Evolutionary conservation across 2,329 filamentous ascomycete genomes (phyloP).

Genomic region (Colletotrichum noveboracense): DNA sequence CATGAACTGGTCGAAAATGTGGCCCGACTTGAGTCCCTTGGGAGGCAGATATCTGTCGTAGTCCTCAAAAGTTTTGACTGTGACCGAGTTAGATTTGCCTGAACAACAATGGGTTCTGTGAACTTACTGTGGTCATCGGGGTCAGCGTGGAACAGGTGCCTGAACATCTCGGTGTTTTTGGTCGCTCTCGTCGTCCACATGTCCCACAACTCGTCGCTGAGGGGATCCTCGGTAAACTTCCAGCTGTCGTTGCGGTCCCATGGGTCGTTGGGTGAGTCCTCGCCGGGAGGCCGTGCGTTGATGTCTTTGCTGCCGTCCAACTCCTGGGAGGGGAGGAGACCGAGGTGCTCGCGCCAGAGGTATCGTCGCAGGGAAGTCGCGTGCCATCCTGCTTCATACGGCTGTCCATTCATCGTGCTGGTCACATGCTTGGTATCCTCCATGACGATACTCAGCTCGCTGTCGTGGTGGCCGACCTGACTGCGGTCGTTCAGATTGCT

Average conservation of each 20-base stretch:
- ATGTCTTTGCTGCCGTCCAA: constrained; percentile 70
- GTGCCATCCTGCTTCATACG: constrained; percentile 80
- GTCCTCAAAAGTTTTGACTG: constrained; percentile 86
- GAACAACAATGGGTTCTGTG: neutral
- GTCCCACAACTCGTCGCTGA: constrained; percentile 69
- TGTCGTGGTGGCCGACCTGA: constrained; percentile 88
- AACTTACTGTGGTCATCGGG: constrained; percentile 80
- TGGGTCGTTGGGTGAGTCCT: constrained; percentile 69
- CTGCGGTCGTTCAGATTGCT: constrained; percentile 93
- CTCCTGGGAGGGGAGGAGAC: constrained; percentile 76
- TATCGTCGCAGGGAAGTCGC: constrained; percentile 81
- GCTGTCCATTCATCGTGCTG: constrained; percentile 79
- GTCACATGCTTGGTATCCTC: constrained; percentile 77
- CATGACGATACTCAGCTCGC: constrained; percentile 88
- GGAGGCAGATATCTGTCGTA: constrained; percentile 81
- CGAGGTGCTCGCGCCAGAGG: constrained; percentile 90
- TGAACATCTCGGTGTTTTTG: constrained; percentile 75
- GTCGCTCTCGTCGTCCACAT: constrained; percentile 74
- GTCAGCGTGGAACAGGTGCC: constrained; percentile 85
- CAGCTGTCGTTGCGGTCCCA: constrained; percentile 64
- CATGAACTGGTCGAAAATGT: constrained; percentile 83
- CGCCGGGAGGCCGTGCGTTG: constrained; percentile 75
- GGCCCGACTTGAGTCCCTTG: constrained; percentile 77
- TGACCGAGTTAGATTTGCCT: constrained; percentile 15
- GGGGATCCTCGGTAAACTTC: constrained; percentile 72